phyloP scores from a whole-genome alignment of 129 eudicot genomes.

The Artemisia tridentata region DNA sequence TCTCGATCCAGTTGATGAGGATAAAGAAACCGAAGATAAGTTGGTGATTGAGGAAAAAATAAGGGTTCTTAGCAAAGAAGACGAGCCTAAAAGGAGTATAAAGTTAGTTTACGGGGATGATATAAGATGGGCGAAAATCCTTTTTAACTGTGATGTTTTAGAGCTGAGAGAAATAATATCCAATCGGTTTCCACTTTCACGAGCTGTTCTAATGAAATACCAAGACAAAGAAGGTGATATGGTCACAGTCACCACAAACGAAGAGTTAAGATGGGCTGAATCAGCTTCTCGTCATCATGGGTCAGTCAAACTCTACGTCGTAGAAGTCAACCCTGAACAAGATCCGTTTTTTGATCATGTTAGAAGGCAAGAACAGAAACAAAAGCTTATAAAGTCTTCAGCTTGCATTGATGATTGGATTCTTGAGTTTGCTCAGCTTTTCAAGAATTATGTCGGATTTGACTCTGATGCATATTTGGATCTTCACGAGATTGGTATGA shows the following conservation, averaged over 20 bases:
- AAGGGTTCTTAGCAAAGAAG: slow-evolving; percentile 28
- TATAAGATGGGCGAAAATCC: slow-evolving; percentile 85
- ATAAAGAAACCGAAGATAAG: slow-evolving; percentile 66
- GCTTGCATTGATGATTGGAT: slow-evolving; percentile 80
- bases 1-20: slow-evolving; percentile 27
- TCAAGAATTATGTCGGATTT: slow-evolving; percentile 87
- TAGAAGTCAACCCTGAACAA: slow-evolving; percentile 82
- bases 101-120: slow-evolving; percentile 91
- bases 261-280: slow-evolving; percentile 91
- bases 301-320: slow-evolving; percentile 57
- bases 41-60: slow-evolving; percentile 78
- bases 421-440: slow-evolving; percentile 71
- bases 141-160: slow-evolving; percentile 56
- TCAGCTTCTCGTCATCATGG: slow-evolving; percentile 45
- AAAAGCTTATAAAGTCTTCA: slow-evolving; percentile 16
- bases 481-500: slow-evolving; percentile 72
- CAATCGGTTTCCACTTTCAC: slow-evolving; percentile 58
- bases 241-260: slow-evolving; percentile 77
- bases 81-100: slow-evolving; percentile 43
- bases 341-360: slow-evolving; percentile 69
- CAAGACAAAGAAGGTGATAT: slow-evolving; percentile 91
- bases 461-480: slow-evolving; percentile 69
- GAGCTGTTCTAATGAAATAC: slow-evolving; percentile 75
- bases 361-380: slow-evolving; percentile 31
- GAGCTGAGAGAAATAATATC: slow-evolving; percentile 58